Evolutionary conservation across 169 alveolate species (phyloP).

Genomic region (Plasmodium yoelii): DNA sequence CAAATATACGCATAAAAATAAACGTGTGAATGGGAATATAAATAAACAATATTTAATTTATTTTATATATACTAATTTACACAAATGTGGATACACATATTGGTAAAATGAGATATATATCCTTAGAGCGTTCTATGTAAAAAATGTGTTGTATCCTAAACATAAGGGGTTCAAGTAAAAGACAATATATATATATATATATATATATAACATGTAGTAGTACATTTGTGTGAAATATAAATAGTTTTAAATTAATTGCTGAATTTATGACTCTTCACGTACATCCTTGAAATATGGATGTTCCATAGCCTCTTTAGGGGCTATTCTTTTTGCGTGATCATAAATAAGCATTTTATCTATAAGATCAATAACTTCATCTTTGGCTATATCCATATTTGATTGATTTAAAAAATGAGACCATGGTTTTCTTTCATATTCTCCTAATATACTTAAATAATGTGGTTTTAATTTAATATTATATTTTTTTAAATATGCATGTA

Average conservation of each 20-base stretch:
- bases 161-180: too few relatives aligned
- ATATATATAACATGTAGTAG: not conserved
- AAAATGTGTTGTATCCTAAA: too few relatives aligned
- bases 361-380: conserved; percentile 95
- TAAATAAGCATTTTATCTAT: conserved; percentile 96
- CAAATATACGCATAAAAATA: too few relatives aligned
- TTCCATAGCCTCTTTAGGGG: conserved; percentile 98
- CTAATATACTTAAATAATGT: conserved; percentile 90
- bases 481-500: conserved; percentile 92
- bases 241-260: too few relatives aligned
- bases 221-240: not conserved
- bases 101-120: too few relatives aligned
- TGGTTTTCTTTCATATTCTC: conserved; percentile 92
- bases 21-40: too few relatives aligned
- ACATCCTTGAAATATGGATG: conserved; percentile 96
- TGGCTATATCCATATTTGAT: conserved; percentile 92
- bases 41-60: too few relatives aligned
- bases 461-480: conserved; percentile 91
- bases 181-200: not conserved
- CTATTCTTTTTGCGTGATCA: conserved; percentile 97
- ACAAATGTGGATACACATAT: too few relatives aligned
- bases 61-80: too few relatives aligned
- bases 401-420: conserved; percentile 94
- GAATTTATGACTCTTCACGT: conserved; percentile 56
- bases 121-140: too few relatives aligned